Base-by-base conservation (phyloP, 257 asterid genomes). In the Nicotiana noctiflora region DNA sequence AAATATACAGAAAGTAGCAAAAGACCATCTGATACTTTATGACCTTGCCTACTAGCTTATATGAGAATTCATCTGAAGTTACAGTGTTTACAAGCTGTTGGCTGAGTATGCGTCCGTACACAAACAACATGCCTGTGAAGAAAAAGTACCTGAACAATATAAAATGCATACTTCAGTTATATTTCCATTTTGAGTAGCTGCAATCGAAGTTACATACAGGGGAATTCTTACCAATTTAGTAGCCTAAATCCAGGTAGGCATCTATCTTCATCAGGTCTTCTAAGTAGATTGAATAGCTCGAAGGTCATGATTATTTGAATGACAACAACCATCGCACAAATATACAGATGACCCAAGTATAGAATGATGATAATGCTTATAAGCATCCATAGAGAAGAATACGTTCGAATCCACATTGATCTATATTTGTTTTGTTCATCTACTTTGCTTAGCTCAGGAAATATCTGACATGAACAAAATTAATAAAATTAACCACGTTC, bases 291-390 rank as follows among this genome's bases (percentile, higher is more conserved):
- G 90, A 96, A 94, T 79, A 96, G 88, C 85, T 96, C 99, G 84
- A 84, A 91, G 40, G 95, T 97, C 99, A 96, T 96, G 88, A 85
- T 89, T 75, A 96, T 94, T 91, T 96, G 99, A 87, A 96, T 89
- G 62, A 94, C 95, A 13, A 94, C 97, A 29, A 96, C 89, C 94
- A 94, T 90, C 80, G 93, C 98, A 94, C 95, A 94, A 17, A 96
- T 96, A 84, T 94, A 96, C 79, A 96, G 92, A 91, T 96, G 99
- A 67, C 99, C 99, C 97, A 96, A 81, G 88, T 94, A 96, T 46
- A 94, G 89, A 49, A 88, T 85, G 37, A 91, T 87, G 74, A 82
- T 89, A 81, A 96, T 91, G 51, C 99, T 97, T 63, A 92, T 96
- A 83, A 96, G 90, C 99, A 96, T 96, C 99, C 98, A 96, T 25